Evolutionary conservation across 2,329 filamentous ascomycete genomes (phyloP).

Genomic region (Alternaria postmessia): DNA sequence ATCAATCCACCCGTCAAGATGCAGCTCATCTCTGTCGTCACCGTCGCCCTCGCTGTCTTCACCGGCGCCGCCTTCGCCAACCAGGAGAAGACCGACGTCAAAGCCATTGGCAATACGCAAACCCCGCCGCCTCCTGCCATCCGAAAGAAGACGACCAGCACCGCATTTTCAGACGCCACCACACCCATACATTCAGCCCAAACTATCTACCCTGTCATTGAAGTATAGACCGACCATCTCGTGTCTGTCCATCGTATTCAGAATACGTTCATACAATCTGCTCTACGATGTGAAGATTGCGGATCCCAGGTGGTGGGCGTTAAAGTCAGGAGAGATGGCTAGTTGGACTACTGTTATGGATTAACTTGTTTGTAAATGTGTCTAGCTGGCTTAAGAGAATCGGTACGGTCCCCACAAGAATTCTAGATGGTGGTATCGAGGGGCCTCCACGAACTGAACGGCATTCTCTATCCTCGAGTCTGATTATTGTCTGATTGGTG

Average conservation of each 20-base stretch:
- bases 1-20: not conserved
- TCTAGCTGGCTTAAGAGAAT: not conserved
- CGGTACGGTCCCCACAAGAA: not conserved
- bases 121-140: not conserved
- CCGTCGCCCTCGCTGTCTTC: not conserved
- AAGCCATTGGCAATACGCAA: not conserved
- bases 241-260: not conserved
- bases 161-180: not conserved
- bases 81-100: too few species aligned
- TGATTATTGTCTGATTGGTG: not conserved
- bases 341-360: not conserved
- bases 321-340: not conserved
- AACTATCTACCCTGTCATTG: too few species aligned
- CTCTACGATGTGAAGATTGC: not conserved
- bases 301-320: not conserved
- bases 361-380: not conserved
- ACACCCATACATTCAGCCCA: not conserved
- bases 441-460: too few species aligned
- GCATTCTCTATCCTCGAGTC: not conserved
- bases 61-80: not conserved
- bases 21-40: slow-evolving; percentile 1
- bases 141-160: not conserved
- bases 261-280: not conserved
- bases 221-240: not conserved
- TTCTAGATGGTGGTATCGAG: not conserved